Evolutionary conservation across 1,284 basidiomycete genomes (phyloP).

Genomic region (Cystobasidium pallidum): DNA sequence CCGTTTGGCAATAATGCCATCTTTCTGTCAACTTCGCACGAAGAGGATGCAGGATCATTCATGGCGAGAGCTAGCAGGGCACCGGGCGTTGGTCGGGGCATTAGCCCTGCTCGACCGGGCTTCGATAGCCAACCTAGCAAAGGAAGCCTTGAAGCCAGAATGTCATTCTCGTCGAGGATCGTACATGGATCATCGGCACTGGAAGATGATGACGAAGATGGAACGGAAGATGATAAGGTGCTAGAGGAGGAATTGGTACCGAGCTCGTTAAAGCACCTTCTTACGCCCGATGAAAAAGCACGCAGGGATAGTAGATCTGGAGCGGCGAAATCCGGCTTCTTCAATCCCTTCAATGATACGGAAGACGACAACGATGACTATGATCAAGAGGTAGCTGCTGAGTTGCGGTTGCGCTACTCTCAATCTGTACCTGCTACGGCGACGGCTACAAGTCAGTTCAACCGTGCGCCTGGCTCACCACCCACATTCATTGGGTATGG

Average conservation of each 20-base stretch:
- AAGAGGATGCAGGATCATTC: slow-evolving; percentile 30
- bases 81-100: background rate
- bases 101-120: slow-evolving; percentile 10
- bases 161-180: background rate
- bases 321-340: slow-evolving; percentile 34
- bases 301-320: slow-evolving; percentile 24
- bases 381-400: slow-evolving; percentile 22
- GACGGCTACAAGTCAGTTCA: slow-evolving; percentile 16
- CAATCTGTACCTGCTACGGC: slow-evolving; percentile 26
- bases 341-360: slow-evolving; percentile 42
- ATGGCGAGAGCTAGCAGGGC: slow-evolving; percentile 12
- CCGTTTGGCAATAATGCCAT: slow-evolving; percentile 45
- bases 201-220: slow-evolving; percentile 31
- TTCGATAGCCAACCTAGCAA: background rate
- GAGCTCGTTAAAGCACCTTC: slow-evolving; percentile 39
- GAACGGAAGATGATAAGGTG: slow-evolving; percentile 21
- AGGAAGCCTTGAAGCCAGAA: slow-evolving; percentile 20
- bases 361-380: slow-evolving; percentile 30
- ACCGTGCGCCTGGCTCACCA: slow-evolving; percentile 36
- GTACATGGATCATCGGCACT: slow-evolving; percentile 13
- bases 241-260: slow-evolving; percentile 40
- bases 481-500: slow-evolving; percentile 22
- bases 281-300: slow-evolving; percentile 35
- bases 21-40: slow-evolving; percentile 35
- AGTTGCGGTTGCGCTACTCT: slow-evolving; percentile 11